phyloP scores from a whole-genome alignment of 495 filamentous ascomycete genomes.

The Tuber brumale region DNA sequence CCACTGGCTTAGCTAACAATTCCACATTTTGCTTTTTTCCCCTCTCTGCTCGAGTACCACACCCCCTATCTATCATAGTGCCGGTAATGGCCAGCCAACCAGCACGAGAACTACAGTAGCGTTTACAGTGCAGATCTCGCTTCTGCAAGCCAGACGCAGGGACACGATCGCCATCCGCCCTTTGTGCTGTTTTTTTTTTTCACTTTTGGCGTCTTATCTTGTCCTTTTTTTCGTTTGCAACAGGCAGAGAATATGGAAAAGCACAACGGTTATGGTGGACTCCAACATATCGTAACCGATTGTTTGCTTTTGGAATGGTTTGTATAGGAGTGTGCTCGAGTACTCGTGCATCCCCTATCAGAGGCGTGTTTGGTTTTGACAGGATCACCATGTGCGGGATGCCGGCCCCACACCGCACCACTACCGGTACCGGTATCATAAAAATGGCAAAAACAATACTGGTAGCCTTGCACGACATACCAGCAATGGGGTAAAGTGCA shows the following conservation, averaged over 20 bases:
- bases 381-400: neutral
- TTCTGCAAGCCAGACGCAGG: neutral
- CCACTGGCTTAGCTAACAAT: neutral
- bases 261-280: neutral
- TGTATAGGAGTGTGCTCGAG: neutral
- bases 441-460: neutral
- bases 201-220: neutral
- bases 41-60: neutral
- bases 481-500: too few relatives aligned
- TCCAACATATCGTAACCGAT: neutral
- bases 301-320: neutral
- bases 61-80: neutral
- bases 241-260: neutral
- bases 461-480: too few relatives aligned
- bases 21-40: neutral
- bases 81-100: neutral
- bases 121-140: neutral
- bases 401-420: neutral
- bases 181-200: neutral
- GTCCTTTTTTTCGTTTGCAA: neutral
- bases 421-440: too few relatives aligned
- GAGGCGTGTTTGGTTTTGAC: neutral
- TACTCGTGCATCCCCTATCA: neutral
- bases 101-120: neutral
- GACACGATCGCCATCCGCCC: neutral